Evolutionary conservation across 805 yeast species (phyloP).

Genomic region (Zygosaccharomyces bisporus): DNA sequence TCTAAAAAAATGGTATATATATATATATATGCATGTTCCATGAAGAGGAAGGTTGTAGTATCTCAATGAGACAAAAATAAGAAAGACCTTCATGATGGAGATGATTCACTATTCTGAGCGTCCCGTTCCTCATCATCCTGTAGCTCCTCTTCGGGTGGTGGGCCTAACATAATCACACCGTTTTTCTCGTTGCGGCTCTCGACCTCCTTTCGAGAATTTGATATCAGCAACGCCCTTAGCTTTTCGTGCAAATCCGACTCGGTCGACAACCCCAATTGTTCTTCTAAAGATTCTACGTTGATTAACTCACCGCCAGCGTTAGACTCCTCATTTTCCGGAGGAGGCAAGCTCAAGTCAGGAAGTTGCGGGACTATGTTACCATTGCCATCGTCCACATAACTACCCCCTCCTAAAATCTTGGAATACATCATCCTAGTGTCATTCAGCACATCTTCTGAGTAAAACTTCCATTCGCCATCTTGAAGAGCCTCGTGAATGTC

Average conservation of each 20-base stretch:
- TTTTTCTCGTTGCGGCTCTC: constrained; percentile 29
- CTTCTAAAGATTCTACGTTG: constrained; percentile 19
- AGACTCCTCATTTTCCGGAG: constrained; percentile 5
- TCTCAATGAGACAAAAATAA: no score
- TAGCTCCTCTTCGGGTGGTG: constrained; percentile 21
- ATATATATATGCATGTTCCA: no score
- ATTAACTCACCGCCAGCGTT: constrained; percentile 13
- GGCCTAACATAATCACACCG: constrained; percentile 35
- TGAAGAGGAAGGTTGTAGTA: no score
- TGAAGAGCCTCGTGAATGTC: constrained; percentile 26
- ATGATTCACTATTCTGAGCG: neutral
- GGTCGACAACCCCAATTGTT: constrained; percentile 19
- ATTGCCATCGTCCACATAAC: constrained; percentile 30
- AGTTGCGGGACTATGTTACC: constrained; percentile 30
- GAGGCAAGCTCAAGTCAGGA: constrained; percentile 11
- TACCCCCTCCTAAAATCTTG: constrained; percentile 37
- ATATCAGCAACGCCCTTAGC: constrained; percentile 28
- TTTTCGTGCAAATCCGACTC: constrained; percentile 26
- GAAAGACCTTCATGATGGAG: neutral
- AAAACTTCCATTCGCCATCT: constrained; percentile 28
- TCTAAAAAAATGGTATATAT: no score
- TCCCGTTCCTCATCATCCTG: neutral
- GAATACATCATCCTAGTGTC: constrained; percentile 37
- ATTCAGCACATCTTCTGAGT: constrained; percentile 30
- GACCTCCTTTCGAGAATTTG: constrained; percentile 27